Evolutionary conservation across 2,329 filamentous ascomycete genomes (phyloP).

Genomic region (Fusarium xyrophilum): DNA sequence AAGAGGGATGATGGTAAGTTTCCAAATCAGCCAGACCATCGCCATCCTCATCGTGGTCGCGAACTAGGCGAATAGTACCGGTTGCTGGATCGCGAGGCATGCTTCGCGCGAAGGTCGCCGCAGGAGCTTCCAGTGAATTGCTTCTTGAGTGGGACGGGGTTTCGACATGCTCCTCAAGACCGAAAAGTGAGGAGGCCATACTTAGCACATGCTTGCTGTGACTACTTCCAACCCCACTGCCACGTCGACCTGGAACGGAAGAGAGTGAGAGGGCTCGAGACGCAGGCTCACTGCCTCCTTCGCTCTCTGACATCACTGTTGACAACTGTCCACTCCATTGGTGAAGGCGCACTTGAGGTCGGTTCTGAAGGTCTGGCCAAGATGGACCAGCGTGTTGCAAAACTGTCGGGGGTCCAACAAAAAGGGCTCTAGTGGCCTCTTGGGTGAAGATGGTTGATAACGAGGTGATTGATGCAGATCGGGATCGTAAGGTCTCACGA

Average conservation of each 20-base stretch:
- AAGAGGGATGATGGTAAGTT: slow-evolving; percentile 59
- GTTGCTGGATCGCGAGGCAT: slow-evolving; percentile 45
- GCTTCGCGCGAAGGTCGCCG: slow-evolving; percentile 52
- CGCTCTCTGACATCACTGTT: slow-evolving; percentile 68
- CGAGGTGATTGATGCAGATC: slow-evolving; percentile 62
- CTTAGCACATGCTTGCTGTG: slow-evolving; percentile 64
- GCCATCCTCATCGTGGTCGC: slow-evolving; percentile 68
- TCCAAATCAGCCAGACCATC: slow-evolving; percentile 69
- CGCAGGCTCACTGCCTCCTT: slow-evolving; percentile 57
- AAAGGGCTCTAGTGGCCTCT: slow-evolving; percentile 50
- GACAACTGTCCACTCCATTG: slow-evolving; percentile 71
- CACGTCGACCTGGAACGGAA: slow-evolving; percentile 54
- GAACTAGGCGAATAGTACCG: slow-evolving; percentile 55
- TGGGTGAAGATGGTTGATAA: slow-evolving; percentile 62
- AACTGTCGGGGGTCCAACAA: slow-evolving; percentile 41
- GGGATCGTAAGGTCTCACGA: slow-evolving; percentile 60
- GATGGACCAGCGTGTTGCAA: slow-evolving; percentile 37
- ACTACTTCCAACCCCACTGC: slow-evolving; percentile 58
- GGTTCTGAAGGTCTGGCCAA: slow-evolving; percentile 32
- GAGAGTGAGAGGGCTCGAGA: slow-evolving; percentile 57
- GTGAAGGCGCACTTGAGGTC: slow-evolving; percentile 51
- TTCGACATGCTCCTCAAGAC: slow-evolving; percentile 49
- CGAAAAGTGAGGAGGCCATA: slow-evolving; percentile 61
- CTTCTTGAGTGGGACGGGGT: slow-evolving; percentile 50
- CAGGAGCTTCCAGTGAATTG: slow-evolving; percentile 59